Percentiles rank a stretch among this genome's conserved stretches.
Evolutionary conservation across 768 basidiomycete species (phyloP).

Genomic region (Fomitopsis pulvina): DNA sequence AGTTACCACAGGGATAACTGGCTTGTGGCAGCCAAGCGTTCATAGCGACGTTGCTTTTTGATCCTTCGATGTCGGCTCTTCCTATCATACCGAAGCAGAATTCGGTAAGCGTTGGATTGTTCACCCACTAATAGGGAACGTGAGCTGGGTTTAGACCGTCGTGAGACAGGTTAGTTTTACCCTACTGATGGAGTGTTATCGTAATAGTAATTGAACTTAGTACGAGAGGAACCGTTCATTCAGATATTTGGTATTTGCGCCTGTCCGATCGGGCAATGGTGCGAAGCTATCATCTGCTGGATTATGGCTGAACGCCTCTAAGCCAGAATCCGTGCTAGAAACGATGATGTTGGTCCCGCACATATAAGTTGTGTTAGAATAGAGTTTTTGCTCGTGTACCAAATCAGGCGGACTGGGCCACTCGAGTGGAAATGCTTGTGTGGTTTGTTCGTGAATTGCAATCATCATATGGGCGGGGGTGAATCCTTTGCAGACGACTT

Average conservation of each 20-base stretch:
- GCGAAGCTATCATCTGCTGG: constrained; percentile 79
- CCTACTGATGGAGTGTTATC: constrained; percentile 73
- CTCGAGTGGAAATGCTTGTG: constrained; percentile 47
- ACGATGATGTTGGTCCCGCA: constrained; percentile 57
- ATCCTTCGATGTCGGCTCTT: constrained; percentile 80
- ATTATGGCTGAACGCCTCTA: constrained; percentile 84
- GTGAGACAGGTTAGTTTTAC: constrained; percentile 86
- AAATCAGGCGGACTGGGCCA: constrained; percentile 48
- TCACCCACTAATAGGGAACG: constrained; percentile 77
- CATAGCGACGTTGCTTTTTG: constrained; percentile 81
- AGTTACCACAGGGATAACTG: constrained; percentile 77
- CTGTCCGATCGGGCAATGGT: constrained; percentile 74
- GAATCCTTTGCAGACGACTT: constrained; percentile 79
- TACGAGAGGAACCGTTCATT: constrained; percentile 81
- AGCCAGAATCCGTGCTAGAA: constrained; percentile 77
- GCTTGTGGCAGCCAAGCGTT: constrained; percentile 80
- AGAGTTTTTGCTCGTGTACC: constrained; percentile 74
- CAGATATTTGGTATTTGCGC: constrained; percentile 78
- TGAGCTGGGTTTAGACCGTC: constrained; percentile 80
- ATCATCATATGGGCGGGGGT: constrained; percentile 63
- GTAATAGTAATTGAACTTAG: constrained; percentile 76
- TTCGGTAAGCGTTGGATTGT: constrained; percentile 78
- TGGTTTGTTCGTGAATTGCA: constrained; percentile 49
- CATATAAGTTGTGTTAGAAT: constrained; percentile 70
- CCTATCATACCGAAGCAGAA: constrained; percentile 79